A percentile compares a stretch with the other conserved stretches of the same genome.
These are phyloP conservation scores for Trichoderma arundinaceum DNA, from an alignment of 2,329 filamentous ascomycete genomes.

Conservation along the genomic window DNA sequence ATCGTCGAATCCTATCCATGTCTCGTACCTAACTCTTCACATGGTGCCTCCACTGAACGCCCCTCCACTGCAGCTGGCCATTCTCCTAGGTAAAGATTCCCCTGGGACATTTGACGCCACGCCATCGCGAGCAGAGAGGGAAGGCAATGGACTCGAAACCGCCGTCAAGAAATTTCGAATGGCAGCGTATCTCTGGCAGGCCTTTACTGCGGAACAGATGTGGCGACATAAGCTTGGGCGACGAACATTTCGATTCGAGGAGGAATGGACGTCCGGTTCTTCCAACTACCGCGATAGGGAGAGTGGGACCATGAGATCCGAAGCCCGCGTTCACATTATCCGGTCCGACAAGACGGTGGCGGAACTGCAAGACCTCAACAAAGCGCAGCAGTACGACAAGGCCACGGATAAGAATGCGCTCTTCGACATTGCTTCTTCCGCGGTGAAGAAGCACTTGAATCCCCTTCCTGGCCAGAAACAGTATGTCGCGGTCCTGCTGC, in stretches of 20 bases:
- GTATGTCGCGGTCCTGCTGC: slow-evolving; percentile 83
- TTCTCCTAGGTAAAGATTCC: slow-evolving; percentile 87
- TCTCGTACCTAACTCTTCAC: slow-evolving; percentile 80
- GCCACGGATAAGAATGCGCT: slow-evolving; percentile 75
- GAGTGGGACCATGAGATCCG: slow-evolving; percentile 78
- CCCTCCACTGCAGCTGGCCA: slow-evolving; percentile 87
- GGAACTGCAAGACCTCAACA: slow-evolving; percentile 78
- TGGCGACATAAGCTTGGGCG: slow-evolving; percentile 84
- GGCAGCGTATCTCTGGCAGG: slow-evolving; percentile 96
- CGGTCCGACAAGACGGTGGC: slow-evolving; percentile 81
- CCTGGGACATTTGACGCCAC: slow-evolving; percentile 82
- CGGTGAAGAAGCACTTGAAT: slow-evolving; percentile 78
- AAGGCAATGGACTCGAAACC: slow-evolving; percentile 80
- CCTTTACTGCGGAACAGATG: slow-evolving; percentile 97
- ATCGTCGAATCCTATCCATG: slow-evolving; percentile 72
- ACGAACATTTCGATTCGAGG: slow-evolving; percentile 87
- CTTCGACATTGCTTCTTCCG: slow-evolving; percentile 76
- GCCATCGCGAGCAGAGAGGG: slow-evolving; percentile 74
- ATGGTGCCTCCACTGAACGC: slow-evolving; percentile 80
- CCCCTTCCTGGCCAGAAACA: slow-evolving; percentile 77
- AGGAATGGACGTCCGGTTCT: slow-evolving; percentile 89
- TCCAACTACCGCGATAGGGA: slow-evolving; percentile 76
- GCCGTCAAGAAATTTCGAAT: slow-evolving; percentile 92
- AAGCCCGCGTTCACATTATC: slow-evolving; percentile 88
- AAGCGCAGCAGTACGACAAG: slow-evolving; percentile 76